Conservation (phyloP, 208 protist genomes). For the Leptomonas seymouri region DNA sequence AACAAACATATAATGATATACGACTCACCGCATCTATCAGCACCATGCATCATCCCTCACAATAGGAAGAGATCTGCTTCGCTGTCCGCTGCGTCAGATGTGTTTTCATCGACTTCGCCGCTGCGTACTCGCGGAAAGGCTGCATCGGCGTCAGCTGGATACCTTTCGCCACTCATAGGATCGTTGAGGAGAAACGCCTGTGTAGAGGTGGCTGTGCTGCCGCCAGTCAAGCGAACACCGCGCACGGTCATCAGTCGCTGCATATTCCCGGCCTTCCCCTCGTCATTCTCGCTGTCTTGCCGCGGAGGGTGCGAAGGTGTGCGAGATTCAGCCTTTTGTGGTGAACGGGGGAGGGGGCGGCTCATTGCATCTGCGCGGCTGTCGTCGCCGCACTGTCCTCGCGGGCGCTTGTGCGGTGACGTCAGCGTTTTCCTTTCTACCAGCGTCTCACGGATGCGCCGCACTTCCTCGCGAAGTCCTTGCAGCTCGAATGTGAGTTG, state of each 20-base stretch:
- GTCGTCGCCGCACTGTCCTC: background rate
- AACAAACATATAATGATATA: background rate
- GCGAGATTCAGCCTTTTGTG: no score
- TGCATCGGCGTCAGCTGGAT: background rate
- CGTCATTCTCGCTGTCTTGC: no score
- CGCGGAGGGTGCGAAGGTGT: no score
- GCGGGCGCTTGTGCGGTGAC: background rate
- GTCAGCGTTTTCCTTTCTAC: background rate
- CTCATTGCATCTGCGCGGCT: background rate
- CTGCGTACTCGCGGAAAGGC: background rate
- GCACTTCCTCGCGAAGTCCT: conserved; percentile 15
- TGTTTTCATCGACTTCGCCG: background rate
- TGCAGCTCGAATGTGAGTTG: conserved; percentile 13
- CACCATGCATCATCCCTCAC: background rate
- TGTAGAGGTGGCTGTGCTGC: conserved; percentile 17
- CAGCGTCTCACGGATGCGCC: conserved; percentile 3
- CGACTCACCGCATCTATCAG: background rate
- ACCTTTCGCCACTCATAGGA: background rate
- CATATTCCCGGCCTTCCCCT: background rate
- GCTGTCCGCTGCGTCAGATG: conserved; percentile 26
- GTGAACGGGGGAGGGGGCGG: no score
- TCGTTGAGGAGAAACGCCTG: conserved; percentile 1
- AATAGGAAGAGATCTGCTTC: conserved; percentile 34
- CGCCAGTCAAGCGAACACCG: conserved; percentile 19
- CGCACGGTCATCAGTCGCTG: conserved; percentile 12